These are phyloP conservation scores for Pulchroboletus neoregius DNA, from an alignment of 1,284 basidiomycete genomes.

Conservation along the genomic window DNA sequence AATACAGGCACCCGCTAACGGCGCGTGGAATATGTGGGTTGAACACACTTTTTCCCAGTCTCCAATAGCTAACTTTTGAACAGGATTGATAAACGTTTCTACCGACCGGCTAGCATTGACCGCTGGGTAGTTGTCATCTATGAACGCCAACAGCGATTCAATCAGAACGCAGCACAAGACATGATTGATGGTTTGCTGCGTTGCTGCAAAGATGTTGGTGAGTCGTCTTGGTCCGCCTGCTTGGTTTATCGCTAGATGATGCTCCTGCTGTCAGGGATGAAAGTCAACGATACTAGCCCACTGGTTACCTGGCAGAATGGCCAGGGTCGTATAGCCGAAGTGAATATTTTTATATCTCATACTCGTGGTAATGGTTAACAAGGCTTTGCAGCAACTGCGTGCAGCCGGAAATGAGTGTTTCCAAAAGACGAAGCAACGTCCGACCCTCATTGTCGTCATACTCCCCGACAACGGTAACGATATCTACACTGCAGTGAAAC, in stretches of 20 bases:
- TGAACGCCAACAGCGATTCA: conserved; percentile 54
- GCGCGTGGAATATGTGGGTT: conserved; percentile 66
- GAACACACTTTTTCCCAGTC: not conserved
- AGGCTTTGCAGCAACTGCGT: conserved; percentile 42
- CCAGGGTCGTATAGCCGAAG: conserved; percentile 49
- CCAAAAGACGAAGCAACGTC: conserved; percentile 38
- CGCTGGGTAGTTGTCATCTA: conserved; percentile 64
- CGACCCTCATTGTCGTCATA: conserved; percentile 60
- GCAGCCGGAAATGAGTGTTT: conserved; percentile 43
- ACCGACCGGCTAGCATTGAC: conserved; percentile 44
- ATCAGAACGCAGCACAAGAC: conserved; percentile 39
- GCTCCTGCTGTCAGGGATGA: conserved; percentile 43
- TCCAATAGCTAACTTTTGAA: conserved; percentile 5
- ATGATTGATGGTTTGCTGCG: conserved; percentile 48
- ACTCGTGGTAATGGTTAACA: conserved; percentile 4
- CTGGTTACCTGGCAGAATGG: conserved; percentile 50
- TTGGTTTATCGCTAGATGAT: not conserved
- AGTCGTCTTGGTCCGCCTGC: conserved; percentile 24
- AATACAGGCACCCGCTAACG: conserved; percentile 52
- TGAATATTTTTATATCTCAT: conserved; percentile 22
- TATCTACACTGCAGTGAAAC: conserved; percentile 70
- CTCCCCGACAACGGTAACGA: conserved; percentile 73
- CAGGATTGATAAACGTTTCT: conserved; percentile 67
- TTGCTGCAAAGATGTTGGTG: conserved; percentile 54
- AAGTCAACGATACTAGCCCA: conserved; percentile 39